Evolutionary conservation across 2,329 filamentous ascomycete genomes (phyloP).

Genomic region (Beauveria caledonica): DNA sequence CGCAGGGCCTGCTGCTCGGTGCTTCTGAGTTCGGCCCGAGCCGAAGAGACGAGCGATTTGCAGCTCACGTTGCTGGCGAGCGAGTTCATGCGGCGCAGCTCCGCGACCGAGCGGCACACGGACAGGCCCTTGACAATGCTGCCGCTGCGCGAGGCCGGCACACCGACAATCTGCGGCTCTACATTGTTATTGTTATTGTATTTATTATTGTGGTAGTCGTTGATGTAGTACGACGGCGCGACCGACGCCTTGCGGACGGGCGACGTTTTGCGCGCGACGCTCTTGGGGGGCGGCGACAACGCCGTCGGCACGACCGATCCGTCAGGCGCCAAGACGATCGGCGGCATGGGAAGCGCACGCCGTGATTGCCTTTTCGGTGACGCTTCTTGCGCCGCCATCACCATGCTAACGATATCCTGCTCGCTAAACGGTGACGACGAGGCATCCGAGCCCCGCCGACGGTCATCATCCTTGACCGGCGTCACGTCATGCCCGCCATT

Average conservation of each 20-base stretch:
- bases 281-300: slow-evolving; percentile 20
- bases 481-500: slow-evolving; percentile 11
- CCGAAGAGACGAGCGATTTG: slow-evolving; percentile 26
- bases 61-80: slow-evolving; percentile 37
- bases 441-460: slow-evolving; percentile 11
- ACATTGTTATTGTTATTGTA: neutral
- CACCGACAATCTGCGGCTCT: too few species aligned
- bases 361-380: neutral
- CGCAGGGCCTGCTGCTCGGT: slow-evolving; percentile 15
- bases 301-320: slow-evolving; percentile 20
- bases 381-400: slow-evolving; percentile 18
- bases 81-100: slow-evolving; percentile 52
- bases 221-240: slow-evolving; percentile 21
- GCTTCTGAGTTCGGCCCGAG: slow-evolving; percentile 14
- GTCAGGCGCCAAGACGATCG: slow-evolving; percentile 19
- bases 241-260: neutral
- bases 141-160: neutral
- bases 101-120: slow-evolving; percentile 37
- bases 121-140: slow-evolving; percentile 12
- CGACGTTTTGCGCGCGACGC: slow-evolving; percentile 8
- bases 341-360: slow-evolving; percentile 23
- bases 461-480: neutral
- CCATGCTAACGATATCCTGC: slow-evolving; percentile 24
- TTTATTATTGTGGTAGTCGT: neutral
- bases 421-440: slow-evolving; percentile 27